Evolutionary conservation across 345 rosid species (phyloP), one percentile per base, ranked within the genome.

Genomic region (Camelina hispida): DNA sequence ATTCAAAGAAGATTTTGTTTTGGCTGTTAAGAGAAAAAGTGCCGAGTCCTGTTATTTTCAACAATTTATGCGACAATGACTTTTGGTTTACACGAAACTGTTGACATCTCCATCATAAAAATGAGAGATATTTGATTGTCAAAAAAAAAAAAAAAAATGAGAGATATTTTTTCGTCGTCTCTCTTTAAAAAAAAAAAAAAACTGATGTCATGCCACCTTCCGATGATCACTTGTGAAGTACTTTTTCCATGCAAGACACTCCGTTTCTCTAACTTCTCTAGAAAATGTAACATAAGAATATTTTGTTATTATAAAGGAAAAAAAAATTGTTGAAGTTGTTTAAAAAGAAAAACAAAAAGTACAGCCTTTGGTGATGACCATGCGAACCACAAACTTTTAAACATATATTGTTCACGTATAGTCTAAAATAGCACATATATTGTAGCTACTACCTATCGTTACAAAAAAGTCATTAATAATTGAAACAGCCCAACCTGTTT

Each of bases 181-280:
- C 15, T n/a, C 28, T 20, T n/a, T 10, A 37, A 17, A 60, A 59
- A 32, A 5, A 5, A 17, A 59, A 32, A 5, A 5, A 10, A 37
- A 17, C 56, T 18, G 43, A 58, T 56, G 43, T 69, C 64, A 44
- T 30, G 28, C 28, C 28, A 25, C 28, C 3, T 69, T 69, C 54
- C 28, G 28, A 25, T 42, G 9, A 9, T 22, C 15, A 70, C 15
- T 34, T 34, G 66, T 34, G 66, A 48, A 61, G 30, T 44, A 16
- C 7, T 10, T 46, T 44, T 37, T 71, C 25, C 42, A 60, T 50
- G 51, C 60, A 14, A 55, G 38, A 56, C 14, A 23, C 9, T 54
- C 35, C 3, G 13, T 23, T 25, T 25, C 4, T 25, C 28, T 25
- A 25, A 25, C 28, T 25, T 38, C 43, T 38, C 13, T 38, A 3